Evolutionary conservation across 345 rosid species (phyloP), one percentile per base, ranked within the genome.

Genomic region (Bruguiera parviflora): DNA sequence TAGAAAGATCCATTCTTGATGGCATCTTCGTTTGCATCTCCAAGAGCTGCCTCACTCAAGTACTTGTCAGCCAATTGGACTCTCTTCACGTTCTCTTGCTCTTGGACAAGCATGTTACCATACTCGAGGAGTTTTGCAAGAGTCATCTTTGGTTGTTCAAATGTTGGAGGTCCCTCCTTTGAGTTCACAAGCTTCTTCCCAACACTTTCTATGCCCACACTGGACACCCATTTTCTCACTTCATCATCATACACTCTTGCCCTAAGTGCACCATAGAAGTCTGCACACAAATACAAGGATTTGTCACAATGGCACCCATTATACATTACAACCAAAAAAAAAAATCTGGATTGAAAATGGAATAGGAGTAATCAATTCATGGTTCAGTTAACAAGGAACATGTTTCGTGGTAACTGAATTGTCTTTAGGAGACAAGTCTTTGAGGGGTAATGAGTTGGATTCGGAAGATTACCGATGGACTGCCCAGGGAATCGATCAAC

Each of bases 171-270:
- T 52, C 77, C 86, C 22, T 83, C 86, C 75, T 71, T 83, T 6
- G 87, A 80, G 68, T 83, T 86, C 74, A 84, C 87, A 0, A 82
- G 87, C 72, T 63, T 78, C 55, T 60, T 82, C 22, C 90, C 86
- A 0, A 86, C 52, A 2, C 66, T 78, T 60, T 80, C 84, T 0
- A 84, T 82, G 47, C 90, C 86, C 6, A 84, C 24, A 24, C 63
- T 71, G 2, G 71, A 49, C 5, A 86, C 51, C 90, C 90, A 86
- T 20, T 46, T 70, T 76, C 86, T 82, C 46, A 86, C 87, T 78
- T 86, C 87, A 20, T 86, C 81, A n/a, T 86, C 89, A 2, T 86
- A 86, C 53, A 82, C 76, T 77, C 89, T 83, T 11, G 87, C 85
- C 74, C 87, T 78, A 13, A 83, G 22, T 0, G 87, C 89, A 22